Percentiles rank a stretch among this genome's conserved stretches.
Conservation (phyloP, 257 asterid genomes). For the Paraleonurus japonicus region DNA sequence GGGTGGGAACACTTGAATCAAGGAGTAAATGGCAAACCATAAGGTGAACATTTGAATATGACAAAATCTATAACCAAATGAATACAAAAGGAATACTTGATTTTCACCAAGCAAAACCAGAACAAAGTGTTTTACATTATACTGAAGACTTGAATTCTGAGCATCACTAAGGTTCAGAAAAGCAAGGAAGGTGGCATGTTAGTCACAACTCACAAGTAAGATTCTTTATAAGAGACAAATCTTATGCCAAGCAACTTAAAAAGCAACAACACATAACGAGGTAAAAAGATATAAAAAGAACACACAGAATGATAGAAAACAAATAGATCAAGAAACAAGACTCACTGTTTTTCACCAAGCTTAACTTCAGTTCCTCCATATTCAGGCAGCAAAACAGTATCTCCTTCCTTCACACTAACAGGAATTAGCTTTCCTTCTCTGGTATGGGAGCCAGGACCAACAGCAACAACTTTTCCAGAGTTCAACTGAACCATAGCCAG, state of each 20-base stretch:
- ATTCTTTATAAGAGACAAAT: neutral
- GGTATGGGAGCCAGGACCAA: constrained; percentile 57
- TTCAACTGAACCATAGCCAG: constrained; percentile 43
- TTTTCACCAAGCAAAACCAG: neutral
- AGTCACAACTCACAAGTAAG: neutral
- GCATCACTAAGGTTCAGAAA: neutral
- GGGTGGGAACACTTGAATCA: neutral
- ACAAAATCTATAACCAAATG: neutral
- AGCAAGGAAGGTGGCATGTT: neutral
- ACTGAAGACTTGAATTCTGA: neutral
- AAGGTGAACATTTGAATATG: neutral
- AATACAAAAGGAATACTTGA: neutral
- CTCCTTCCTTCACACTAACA: constrained; percentile 58
- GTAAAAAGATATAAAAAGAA: neutral
- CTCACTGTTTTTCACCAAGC: constrained; percentile 68
- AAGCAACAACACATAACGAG: neutral
- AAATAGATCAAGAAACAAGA: neutral
- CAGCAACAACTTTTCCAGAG: constrained; percentile 67
- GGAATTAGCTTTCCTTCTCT: constrained; percentile 56
- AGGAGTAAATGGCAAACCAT: neutral
- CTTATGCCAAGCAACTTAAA: neutral
- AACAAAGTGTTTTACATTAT: neutral
- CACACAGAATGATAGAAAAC: neutral
- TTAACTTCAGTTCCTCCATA: constrained; percentile 65
- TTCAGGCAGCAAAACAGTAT: constrained; percentile 62